Evolutionary conservation across 768 basidiomycete genomes (phyloP), one percentile per base, ranked within the genome.

Genomic region (Boletales sp.): DNA sequence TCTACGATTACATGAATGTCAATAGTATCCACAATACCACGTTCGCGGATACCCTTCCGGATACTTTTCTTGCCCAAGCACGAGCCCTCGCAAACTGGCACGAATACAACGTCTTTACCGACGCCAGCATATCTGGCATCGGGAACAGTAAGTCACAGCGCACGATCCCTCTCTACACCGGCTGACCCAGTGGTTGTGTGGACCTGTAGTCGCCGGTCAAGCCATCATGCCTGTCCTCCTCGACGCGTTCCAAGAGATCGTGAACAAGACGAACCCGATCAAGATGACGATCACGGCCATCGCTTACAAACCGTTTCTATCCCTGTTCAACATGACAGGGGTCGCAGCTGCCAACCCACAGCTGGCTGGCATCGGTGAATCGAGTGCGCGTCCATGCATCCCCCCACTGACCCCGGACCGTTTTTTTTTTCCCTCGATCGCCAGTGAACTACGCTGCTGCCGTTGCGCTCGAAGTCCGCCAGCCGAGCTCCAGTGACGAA

Each of bases 261-360:
- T 69, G 8, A 75, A 82, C 55, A 39, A 66, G 4, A 69, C 73
- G 3, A 73, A 81, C 51, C 77, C 83, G 0, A 57, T 82, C 49
- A 82, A 83, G 62, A 60, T 91, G 37, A 65, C 74, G 21, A 79
- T 84, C 55, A 72, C 79, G 31, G 81, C 80, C 10, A 73, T 84
- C 44, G 76, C 86, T 0, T 90, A 90, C 73, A 89, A 90, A 65
- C 87, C 87, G 0, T 86, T 90, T 71, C 51, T 88, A 31, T 84
- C 83, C 9, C 65, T 90, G 40, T 90, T 90, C 73, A 86, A 87
- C 66, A 83, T 90, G 80, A 87, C 84, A 0, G 75, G 79, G 2
- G 74, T 77, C 21, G 76, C 77, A 10, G 62, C 73, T 15, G 67
- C 71, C 40, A 73, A 78, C 48, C 77, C 80, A 0, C 59, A 79